Evolutionary conservation across 192 early-diverging fungal species (phyloP), one percentile per base, ranked within the genome.

Genomic region (Rhizophagus clarus): DNA sequence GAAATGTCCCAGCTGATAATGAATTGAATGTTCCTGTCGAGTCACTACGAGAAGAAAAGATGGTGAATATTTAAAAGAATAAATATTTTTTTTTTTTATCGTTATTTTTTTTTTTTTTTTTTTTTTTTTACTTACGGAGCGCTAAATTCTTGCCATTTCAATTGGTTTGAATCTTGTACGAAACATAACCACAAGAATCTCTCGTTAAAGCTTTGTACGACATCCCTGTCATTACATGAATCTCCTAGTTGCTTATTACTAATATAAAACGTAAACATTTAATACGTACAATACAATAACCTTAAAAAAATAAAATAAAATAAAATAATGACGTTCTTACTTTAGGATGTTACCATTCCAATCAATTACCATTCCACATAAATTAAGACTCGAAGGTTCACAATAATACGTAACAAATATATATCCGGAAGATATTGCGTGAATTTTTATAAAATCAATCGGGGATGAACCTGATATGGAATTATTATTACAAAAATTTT

Each of bases 381-480:
- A 31, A 29, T 66, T 31, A 17, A 66, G 32, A 66, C 5, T 31
- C 3, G 64, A 31, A 15, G 32, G 17, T 5, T 29, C 29, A 66
- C 64, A 66, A 17, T 31, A 66, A 66, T 66, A 66, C 11, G 64
- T 66, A 15, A 66, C 64, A 28, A 66, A 17, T 31, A 66, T 66
- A 26, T 31, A 31, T 15, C 17, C 14, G 4, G 26, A 11, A 24
- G 24, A 31, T 66, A 66, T 31, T 66, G 64, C 29, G 6, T 66
- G 29, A 66, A 66, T 14, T 31, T 31, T 66, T 66, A 66, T 31
- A 31, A 11, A 26, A 66, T 66, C 64, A 14, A 15, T 66, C 64
- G 29, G 15, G 4, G 64, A 4, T 31, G 10, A 31, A 62, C 34
- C 5, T 34, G n/a, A 26, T 11, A 17, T 26, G 4, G 61, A 26